These are phyloP conservation scores for Xylariaceae sp. DNA, from an alignment of 2,329 filamentous ascomycete species.

Conservation along the genomic window DNA sequence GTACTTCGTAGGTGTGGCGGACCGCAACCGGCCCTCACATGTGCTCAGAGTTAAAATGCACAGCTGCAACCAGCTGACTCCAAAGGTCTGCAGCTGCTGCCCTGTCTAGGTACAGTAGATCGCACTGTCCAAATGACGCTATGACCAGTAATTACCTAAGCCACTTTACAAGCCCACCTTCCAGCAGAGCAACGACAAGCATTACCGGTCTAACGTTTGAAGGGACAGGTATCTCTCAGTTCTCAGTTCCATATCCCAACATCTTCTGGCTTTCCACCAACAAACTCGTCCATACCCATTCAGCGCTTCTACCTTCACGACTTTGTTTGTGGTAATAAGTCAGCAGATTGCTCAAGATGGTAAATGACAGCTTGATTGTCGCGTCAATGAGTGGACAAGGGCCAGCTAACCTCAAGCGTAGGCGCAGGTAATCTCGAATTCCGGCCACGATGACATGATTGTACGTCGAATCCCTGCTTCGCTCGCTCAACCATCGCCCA, in stretches of 20 bases:
- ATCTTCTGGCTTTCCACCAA: slow-evolving; percentile 2
- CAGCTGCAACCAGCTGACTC: background rate
- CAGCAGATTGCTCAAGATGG: slow-evolving; percentile 21
- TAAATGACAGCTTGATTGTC: slow-evolving; percentile 13
- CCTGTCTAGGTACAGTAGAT: background rate
- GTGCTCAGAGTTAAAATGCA: background rate
- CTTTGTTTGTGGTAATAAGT: background rate
- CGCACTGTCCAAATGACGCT: background rate
- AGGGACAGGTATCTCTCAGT: slow-evolving; percentile 17
- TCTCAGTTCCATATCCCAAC: background rate
- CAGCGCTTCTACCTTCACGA: background rate
- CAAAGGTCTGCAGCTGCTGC: background rate
- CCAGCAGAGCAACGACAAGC: background rate
- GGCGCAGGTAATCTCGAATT: slow-evolving; percentile 73
- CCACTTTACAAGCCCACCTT: background rate
- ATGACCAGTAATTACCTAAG: slow-evolving; percentile 5
- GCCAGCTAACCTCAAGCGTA: slow-evolving; percentile 24
- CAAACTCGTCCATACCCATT: background rate
- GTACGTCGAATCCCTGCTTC: slow-evolving; percentile 53
- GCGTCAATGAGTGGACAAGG: slow-evolving; percentile 1
- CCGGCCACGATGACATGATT: slow-evolving; percentile 98
- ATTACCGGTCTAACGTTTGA: slow-evolving; percentile 5
- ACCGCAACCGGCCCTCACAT: background rate
- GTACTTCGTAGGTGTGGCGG: too few species aligned
- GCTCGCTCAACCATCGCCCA: background rate